Conservation (phyloP, 164 flowering plant species). For the Litsea cubeba region DNA sequence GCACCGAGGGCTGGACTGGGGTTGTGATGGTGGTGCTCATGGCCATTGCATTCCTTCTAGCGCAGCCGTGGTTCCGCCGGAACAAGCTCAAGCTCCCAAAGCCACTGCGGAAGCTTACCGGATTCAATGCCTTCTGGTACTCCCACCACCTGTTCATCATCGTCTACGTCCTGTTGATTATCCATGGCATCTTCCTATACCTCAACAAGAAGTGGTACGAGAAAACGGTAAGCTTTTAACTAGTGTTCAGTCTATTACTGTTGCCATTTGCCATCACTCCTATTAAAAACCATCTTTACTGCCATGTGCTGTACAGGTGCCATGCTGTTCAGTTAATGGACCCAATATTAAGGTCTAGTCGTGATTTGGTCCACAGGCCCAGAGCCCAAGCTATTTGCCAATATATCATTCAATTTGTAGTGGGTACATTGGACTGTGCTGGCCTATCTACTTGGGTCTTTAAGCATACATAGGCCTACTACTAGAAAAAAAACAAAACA, state of each 20-base stretch:
- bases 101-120: conserved; percentile 46
- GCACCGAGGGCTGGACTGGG: conserved; percentile 69
- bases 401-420: no score
- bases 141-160: conserved; percentile 71
- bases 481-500: no score
- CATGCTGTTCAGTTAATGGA: no score
- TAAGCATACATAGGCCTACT: no score
- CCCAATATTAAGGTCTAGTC: no score
- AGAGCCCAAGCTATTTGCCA: no score
- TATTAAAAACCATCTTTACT: no score
- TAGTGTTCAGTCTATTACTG: not conserved
- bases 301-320: no score
- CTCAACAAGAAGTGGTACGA: conserved; percentile 61
- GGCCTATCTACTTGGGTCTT: no score
- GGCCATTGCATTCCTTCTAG: conserved; percentile 55
- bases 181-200: conserved; percentile 62
- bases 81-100: conserved; percentile 46
- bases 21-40: conserved; percentile 62
- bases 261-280: not conserved
- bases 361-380: no score
- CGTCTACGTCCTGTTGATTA: conserved; percentile 48
- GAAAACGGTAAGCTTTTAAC: conserved; percentile 43
- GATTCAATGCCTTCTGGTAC: conserved; percentile 87
- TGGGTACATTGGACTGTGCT: no score
- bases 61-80: conserved; percentile 64